Percentiles rank a stretch among this genome's conserved stretches.
phyloP scores from a whole-genome alignment of 169 alveolate genomes.

The Cryptosporidium canis region DNA sequence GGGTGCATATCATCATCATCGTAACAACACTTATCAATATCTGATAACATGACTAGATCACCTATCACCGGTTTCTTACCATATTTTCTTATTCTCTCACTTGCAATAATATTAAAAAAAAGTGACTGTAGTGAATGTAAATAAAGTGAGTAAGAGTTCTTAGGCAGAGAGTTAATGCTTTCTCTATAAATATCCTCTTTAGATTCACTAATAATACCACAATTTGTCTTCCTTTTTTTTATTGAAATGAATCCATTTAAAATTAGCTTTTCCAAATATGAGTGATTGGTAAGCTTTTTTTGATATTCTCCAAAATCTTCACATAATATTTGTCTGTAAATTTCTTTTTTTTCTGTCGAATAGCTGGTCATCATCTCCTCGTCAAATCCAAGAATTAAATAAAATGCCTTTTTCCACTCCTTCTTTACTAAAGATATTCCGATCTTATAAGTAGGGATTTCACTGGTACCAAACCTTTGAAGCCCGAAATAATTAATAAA shows the following conservation, averaged over 20 bases:
- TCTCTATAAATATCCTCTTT: constrained; percentile 77
- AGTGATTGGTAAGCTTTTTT: constrained; percentile 65
- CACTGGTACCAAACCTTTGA: constrained; percentile 92
- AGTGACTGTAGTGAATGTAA: constrained; percentile 93
- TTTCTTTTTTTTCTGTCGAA: not conserved
- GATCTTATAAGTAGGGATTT: constrained; percentile 87
- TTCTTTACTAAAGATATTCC: constrained; percentile 88
- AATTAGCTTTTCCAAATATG: constrained; percentile 28
- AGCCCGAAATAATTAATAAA: constrained; percentile 93
- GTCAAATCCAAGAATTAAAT: constrained; percentile 76
- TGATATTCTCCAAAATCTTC: constrained; percentile 62
- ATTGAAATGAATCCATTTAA: constrained; percentile 54
- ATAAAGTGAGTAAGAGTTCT: constrained; percentile 86
- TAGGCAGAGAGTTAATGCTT: constrained; percentile 83
- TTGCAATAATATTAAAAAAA: constrained; percentile 87
- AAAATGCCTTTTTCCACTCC: constrained; percentile 80
- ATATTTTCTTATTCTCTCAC: constrained; percentile 87
- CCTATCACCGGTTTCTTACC: constrained; percentile 84
- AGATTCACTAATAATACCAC: constrained; percentile 61
- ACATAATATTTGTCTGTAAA: not conserved
- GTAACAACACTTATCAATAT: constrained; percentile 78
- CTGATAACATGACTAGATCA: constrained; percentile 79
- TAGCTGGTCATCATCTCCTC: not conserved
- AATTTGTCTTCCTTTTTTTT: constrained; percentile 70
- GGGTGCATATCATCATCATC: constrained; percentile 62